Base-by-base conservation (phyloP, 768 basidiomycete genomes). In the Macrolepiota fuliginosa region DNA sequence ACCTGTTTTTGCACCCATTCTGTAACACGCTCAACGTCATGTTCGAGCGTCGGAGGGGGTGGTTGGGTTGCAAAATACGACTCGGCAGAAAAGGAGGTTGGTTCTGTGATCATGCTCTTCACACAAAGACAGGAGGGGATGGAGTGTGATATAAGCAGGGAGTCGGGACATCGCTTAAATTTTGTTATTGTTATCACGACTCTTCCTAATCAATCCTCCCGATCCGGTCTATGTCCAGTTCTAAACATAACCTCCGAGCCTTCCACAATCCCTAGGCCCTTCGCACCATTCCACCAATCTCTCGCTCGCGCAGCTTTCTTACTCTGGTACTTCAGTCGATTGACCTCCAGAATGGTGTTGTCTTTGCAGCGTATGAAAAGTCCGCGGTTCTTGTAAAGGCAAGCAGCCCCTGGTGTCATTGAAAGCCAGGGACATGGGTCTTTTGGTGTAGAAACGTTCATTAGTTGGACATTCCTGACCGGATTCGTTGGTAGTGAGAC, bases 21-120 rank as follows among this genome's bases (percentile, higher is more conserved):
- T 32, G 81, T 77, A 25, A 94, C 88, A 5, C 72, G 77, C 13
- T 78, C 79, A 29, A 92, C 79, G 67, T 91, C 88, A 40, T 85
- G 78, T 10, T 90, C 81, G 15, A 99, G 84, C 7, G 82, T 81
- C 1, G 84, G 69, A 1, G 97, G 97, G 9, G 89, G 87, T 17
- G 80, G 81, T 68, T 99, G 95, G 0, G 92, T 94, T 54, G 84
- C 87, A 70, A 97, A 99, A 78, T 98, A 98, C 2, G 82, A 80
- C 65, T 95, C 92, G 25, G 95, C 91, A 15, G 92, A 94, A 77
- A 96, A 96, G 6, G 79, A 72, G 29, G 76, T 74, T 46, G 76
- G 70, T 63, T 74, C 72, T 15, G 73, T 68, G 24, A 69, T 69
- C 73, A 73, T 76, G 19, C 36, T 35, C 24, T 54, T 54, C 39